Evolutionary conservation across 2,329 filamentous ascomycete species (phyloP).

Genomic region (Penicillium psychrosexuale): DNA sequence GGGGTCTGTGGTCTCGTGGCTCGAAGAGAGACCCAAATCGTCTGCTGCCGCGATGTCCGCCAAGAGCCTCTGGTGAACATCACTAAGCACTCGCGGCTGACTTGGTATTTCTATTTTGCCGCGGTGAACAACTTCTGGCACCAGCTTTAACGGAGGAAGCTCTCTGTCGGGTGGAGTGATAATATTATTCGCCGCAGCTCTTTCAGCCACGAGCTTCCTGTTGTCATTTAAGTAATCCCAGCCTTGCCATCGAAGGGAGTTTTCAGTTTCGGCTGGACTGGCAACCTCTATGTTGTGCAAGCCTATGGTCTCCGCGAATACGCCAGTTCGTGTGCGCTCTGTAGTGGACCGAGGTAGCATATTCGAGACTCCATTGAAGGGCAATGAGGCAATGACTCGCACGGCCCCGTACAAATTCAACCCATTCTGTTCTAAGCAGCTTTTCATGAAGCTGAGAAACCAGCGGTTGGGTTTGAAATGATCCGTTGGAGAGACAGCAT

Average conservation of each 20-base stretch:
- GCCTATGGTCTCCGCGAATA: slow-evolving; percentile 57
- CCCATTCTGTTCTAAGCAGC: slow-evolving; percentile 56
- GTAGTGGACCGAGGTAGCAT: slow-evolving; percentile 61
- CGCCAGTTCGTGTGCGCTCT: slow-evolving; percentile 54
- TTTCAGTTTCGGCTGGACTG: slow-evolving; percentile 33
- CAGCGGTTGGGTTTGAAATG: slow-evolving; percentile 52
- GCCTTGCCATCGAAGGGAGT: slow-evolving; percentile 24
- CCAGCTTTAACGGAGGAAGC: slow-evolving; percentile 20
- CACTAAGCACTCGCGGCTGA: slow-evolving; percentile 37
- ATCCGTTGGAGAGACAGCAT: slow-evolving; percentile 52
- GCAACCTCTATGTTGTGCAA: slow-evolving; percentile 54
- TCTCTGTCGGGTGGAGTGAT: slow-evolving; percentile 32
- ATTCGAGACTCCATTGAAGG: slow-evolving; percentile 56
- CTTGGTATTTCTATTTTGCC: slow-evolving; percentile 19
- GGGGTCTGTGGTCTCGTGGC: not conserved
- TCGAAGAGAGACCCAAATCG: slow-evolving; percentile 5
- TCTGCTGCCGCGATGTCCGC: slow-evolving; percentile 23
- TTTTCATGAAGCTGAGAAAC: slow-evolving; percentile 54
- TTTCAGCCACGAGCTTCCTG: slow-evolving; percentile 28
- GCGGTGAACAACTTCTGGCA: slow-evolving; percentile 21
- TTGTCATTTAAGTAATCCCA: slow-evolving; percentile 26
- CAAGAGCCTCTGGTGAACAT: slow-evolving; percentile 34
- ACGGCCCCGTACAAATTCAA: slow-evolving; percentile 77
- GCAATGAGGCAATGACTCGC: slow-evolving; percentile 72
- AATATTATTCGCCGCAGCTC: slow-evolving; percentile 28